Conservation (phyloP, 371 early-diverging fungal genomes). For the Dichotomocladium elegans region DNA sequence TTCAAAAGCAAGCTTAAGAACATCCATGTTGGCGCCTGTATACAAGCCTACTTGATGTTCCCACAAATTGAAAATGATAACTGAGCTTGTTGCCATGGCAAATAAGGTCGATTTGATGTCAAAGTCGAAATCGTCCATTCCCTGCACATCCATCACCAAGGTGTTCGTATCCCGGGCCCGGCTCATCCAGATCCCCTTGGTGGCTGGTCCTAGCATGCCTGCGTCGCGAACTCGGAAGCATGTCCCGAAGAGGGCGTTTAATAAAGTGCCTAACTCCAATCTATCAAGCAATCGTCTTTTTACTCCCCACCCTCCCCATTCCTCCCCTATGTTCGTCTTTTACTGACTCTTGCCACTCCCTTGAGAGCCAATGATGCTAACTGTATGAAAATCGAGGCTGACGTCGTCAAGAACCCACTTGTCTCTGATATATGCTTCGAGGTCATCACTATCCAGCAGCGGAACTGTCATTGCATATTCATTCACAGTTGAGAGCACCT, state of each 20-base stretch:
- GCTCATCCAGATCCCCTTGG: neutral
- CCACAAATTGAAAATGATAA: neutral
- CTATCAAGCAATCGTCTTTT: neutral
- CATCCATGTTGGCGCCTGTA: neutral
- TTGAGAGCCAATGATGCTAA: neutral
- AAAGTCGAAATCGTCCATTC: neutral
- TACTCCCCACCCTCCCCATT: too few species aligned
- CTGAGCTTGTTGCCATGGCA: neutral
- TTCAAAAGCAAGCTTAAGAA: neutral
- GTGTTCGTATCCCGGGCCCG: neutral
- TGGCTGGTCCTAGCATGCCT: neutral
- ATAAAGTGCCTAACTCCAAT: neutral
- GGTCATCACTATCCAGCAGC: neutral
- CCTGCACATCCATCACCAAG: neutral
- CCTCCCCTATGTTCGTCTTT: neutral
- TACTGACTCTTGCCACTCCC: neutral
- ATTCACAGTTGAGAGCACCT: too few species aligned
- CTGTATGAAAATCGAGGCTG: neutral
- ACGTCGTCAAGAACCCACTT: neutral
- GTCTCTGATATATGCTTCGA: neutral
- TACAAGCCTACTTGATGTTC: neutral
- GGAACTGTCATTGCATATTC: too few species aligned
- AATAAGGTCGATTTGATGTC: neutral
- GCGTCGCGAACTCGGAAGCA: neutral
- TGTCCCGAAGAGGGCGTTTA: neutral